A percentile compares a stretch with the other conserved stretches of the same genome.
Conservation (phyloP, 78 protist genomes). For the Dictyostelium capitatum region DNA sequence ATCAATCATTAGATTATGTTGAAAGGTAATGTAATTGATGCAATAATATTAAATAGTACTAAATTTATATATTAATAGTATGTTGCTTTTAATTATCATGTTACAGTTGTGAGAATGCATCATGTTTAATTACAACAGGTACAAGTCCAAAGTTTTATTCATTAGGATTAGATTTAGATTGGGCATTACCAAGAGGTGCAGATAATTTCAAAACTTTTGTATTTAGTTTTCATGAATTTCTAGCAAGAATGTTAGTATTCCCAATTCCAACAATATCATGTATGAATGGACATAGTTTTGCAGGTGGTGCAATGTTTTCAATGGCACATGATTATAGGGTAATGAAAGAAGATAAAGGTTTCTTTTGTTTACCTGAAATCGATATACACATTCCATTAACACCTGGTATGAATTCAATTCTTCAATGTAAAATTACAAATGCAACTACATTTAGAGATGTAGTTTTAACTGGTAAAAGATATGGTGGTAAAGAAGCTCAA, state of each 20-base stretch:
- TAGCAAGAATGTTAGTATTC: slow-evolving; percentile 39
- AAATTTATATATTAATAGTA: neutral
- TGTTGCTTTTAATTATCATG: neutral
- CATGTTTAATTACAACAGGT: slow-evolving; percentile 59
- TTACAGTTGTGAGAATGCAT: slow-evolving; percentile 57
- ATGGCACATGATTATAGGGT: slow-evolving; percentile 52
- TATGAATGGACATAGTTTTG: slow-evolving; percentile 70
- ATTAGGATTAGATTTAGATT: slow-evolving; percentile 77
- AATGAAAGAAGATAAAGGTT: slow-evolving; percentile 70
- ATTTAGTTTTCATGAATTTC: slow-evolving; percentile 29
- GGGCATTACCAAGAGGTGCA: slow-evolving; percentile 17
- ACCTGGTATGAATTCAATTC: slow-evolving; percentile 73
- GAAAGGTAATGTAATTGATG: slow-evolving; percentile 46
- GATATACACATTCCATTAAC: slow-evolving; percentile 76
- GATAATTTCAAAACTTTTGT: slow-evolving; percentile 17
- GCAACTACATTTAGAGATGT: slow-evolving; percentile 43
- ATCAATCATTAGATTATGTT: slow-evolving; percentile 60
- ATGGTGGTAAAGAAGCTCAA: slow-evolving; percentile 41
- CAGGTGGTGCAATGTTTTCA: slow-evolving; percentile 82
- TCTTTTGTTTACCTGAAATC: slow-evolving; percentile 76
- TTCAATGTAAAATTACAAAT: slow-evolving; percentile 62
- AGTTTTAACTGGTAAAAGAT: slow-evolving; percentile 51
- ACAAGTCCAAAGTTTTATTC: slow-evolving; percentile 62
- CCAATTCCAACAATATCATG: slow-evolving; percentile 67
- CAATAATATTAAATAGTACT: too few relatives aligned